Evolutionary conservation across 2,329 filamentous ascomycete genomes (phyloP).

Genomic region (Cladophialophora psammophila): DNA sequence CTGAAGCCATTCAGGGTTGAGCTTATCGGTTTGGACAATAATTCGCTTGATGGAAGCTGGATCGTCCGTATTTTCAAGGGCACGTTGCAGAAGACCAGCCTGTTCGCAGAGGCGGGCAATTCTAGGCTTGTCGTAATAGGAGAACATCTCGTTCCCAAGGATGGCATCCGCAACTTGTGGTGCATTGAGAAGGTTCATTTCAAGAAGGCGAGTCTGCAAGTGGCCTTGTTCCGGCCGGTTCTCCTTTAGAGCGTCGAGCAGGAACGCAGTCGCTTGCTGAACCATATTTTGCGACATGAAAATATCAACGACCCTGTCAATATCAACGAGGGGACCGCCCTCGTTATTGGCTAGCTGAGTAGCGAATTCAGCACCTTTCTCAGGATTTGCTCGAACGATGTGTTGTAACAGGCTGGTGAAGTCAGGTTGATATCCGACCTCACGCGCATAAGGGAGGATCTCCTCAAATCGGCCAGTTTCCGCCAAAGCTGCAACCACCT

Average conservation of each 20-base stretch:
- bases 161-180: slow-evolving; percentile 98
- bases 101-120: slow-evolving; percentile 93
- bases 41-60: slow-evolving; percentile 89
- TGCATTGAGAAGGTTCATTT: slow-evolving; percentile 97
- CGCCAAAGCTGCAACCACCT: slow-evolving; percentile 93
- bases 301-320: slow-evolving; percentile 94
- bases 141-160: slow-evolving; percentile 97
- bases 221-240: slow-evolving; percentile 93
- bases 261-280: slow-evolving; percentile 96
- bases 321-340: slow-evolving; percentile 83
- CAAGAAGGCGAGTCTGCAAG: slow-evolving; percentile 90
- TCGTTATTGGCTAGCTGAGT: slow-evolving; percentile 90
- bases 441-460: slow-evolving; percentile 88
- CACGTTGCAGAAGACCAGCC: slow-evolving; percentile 83
- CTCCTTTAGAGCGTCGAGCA: slow-evolving; percentile 92
- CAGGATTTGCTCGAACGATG: slow-evolving; percentile 87
- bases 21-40: slow-evolving; percentile 80
- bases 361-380: slow-evolving; percentile 94
- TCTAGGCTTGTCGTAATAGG: slow-evolving; percentile 89
- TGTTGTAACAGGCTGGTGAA: slow-evolving; percentile 92
- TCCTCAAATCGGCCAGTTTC: slow-evolving; percentile 97
- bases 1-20: slow-evolving; percentile 89
- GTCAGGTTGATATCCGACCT: slow-evolving; percentile 90
- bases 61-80: slow-evolving; percentile 94
- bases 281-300: slow-evolving; percentile 99